A percentile compares a stretch with the other conserved stretches of the same genome.
These are phyloP conservation scores for Mycena indigotica DNA, from an alignment of 768 basidiomycete species.

Conservation along the genomic window DNA sequence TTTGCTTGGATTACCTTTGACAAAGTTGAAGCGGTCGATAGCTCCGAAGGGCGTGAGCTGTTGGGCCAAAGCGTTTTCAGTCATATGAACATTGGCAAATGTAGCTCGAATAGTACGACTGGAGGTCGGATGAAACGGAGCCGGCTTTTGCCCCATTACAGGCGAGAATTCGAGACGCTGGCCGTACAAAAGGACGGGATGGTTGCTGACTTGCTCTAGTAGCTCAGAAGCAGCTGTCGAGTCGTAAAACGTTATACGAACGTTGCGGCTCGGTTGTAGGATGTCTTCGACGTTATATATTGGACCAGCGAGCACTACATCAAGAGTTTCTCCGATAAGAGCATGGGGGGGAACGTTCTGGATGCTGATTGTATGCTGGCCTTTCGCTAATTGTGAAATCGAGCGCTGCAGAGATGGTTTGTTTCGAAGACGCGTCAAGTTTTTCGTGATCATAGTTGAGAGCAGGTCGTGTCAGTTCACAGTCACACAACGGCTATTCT, in stretches of 20 bases:
- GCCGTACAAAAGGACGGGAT: slow-evolving; percentile 1
- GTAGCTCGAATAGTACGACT: slow-evolving; percentile 7
- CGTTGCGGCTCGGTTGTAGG: not conserved
- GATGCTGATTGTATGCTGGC: slow-evolving; percentile 2
- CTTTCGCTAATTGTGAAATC: too few relatives aligned
- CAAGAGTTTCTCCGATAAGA: slow-evolving; percentile 8
- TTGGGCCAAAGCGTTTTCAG: not conserved
- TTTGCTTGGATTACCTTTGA: not conserved
- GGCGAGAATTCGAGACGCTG: not conserved
- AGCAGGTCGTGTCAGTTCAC: not conserved
- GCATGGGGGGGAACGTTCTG: slow-evolving; percentile 3
- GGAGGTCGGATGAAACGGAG: not conserved
- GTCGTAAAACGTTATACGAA: slow-evolving; percentile 11
- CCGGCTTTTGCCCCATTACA: not conserved
- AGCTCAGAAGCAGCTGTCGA: not conserved
- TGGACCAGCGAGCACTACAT: slow-evolving; percentile 10
- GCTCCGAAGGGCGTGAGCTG: not conserved
- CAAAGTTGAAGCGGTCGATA: slow-evolving; percentile 6
- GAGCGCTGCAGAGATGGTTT: too few relatives aligned
- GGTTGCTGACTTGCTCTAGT: not conserved
- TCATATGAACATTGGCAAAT: not conserved
- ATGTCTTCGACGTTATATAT: slow-evolving; percentile 2
- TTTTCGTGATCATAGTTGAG: not conserved
- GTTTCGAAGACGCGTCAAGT: not conserved
- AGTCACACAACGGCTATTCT: not conserved